phyloP scores from a whole-genome alignment of 805 yeast genomes.

The Zygosaccharomyces kombuchaensis region DNA sequence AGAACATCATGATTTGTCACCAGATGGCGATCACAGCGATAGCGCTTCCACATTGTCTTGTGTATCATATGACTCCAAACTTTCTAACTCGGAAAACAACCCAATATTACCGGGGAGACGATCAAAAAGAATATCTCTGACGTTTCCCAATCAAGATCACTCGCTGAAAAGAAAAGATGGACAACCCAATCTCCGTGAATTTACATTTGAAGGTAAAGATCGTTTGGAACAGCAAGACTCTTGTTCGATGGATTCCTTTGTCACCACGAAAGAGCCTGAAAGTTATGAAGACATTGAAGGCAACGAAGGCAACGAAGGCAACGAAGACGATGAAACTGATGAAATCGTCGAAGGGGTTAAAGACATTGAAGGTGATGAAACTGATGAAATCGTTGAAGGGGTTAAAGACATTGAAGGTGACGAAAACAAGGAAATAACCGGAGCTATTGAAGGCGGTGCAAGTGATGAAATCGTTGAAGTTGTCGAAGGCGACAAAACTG shows the following conservation, averaged over 20 bases:
- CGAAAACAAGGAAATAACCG: not conserved
- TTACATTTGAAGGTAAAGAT: slow-evolving; percentile 33
- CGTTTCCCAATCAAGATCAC: not conserved
- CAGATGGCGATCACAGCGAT: slow-evolving; percentile 8
- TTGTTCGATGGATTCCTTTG: slow-evolving; percentile 12
- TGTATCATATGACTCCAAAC: slow-evolving; percentile 56
- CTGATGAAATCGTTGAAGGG: slow-evolving; percentile 9
- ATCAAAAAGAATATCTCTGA: slow-evolving; percentile 1
- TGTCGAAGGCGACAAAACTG: no score
- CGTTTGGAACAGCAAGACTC: slow-evolving; percentile 6
- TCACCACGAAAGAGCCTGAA: slow-evolving; percentile 19
- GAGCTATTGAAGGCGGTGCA: no score
- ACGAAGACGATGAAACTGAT: slow-evolving; percentile 9
- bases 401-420: not conserved
- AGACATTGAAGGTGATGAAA: slow-evolving; percentile 3
- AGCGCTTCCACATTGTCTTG: slow-evolving; percentile 40
- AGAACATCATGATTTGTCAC: slow-evolving; percentile 1
- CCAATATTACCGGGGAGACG: not conserved
- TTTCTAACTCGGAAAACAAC: slow-evolving; percentile 32
- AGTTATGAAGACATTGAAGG: not conserved
- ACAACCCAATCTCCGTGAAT: slow-evolving; percentile 45
- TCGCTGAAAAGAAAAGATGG: slow-evolving; percentile 47
- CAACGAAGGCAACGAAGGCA: not conserved
- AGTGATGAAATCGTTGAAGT: no score
- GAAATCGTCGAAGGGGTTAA: no score